Base-by-base conservation (phyloP, 2,329 filamentous ascomycete genomes). In the Arthroderma uncinatum region DNA sequence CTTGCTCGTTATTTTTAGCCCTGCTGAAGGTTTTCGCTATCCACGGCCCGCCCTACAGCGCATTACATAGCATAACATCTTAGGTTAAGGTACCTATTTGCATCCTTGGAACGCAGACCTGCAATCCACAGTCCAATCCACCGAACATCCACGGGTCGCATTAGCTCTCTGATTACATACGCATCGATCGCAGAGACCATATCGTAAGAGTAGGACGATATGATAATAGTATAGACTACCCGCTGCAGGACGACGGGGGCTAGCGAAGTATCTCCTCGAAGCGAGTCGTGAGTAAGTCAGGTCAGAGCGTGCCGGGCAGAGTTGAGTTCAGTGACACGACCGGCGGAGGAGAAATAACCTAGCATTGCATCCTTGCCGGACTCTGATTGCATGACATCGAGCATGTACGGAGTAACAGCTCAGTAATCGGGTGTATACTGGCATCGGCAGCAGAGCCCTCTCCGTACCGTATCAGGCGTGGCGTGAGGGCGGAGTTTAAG, bases 21-120 rank as follows among this genome's bases (percentile, higher is more conserved):
- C 42, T 48, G 42, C 42, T 48, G 23, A 48, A 48, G 42, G 42
- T 48, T 48, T 48, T 48, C 42, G 21, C 42, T 48, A 48, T 48
- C 42, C 42, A 48, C 42, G 42, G 42, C 42, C 42, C 42, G 42
- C 42, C 21, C 42, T 48, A 48, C 42, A 48, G 25, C 19, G 42
- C 42, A 48, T 48, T 48, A 48, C 42, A 48, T 48, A 28, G 42
- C 42, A 48, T 48, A 10, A 48, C 42, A 48, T 48, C 21, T 28
- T 48, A 28, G 28, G 42, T 48, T 14, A 39, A 16, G 14, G 19
- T 28, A 30, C 19, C 42, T 48, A 48, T 48, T 48, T 48, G 42
- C 42, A 48, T 48, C 21, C 21, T 48, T 39, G 33, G 33, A 12
- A 34, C 33, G 33, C 33, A 34, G 12, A 12, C 33, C 33, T 34